Base-by-base conservation (phyloP, 2,329 filamentous ascomycete species). In the Diplodia scrobiculata region DNA sequence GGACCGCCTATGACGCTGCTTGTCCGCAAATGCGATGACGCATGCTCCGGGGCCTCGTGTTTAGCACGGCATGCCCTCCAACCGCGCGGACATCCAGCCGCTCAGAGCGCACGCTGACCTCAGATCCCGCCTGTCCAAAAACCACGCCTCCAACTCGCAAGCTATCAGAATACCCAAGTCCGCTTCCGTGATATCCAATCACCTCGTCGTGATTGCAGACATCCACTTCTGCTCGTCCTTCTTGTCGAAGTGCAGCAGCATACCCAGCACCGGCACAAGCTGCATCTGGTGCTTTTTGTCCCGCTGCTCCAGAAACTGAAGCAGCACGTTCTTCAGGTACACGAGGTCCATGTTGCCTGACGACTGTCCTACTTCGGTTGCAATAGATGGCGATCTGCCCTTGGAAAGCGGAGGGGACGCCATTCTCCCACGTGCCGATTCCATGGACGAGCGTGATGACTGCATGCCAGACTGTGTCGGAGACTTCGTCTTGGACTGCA, bases 211-310 rank as follows among this genome's bases (percentile, higher is more conserved):
- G 58, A 96, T 88, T 2, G 90, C 92, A 19, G 88, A 85, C 78
- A 89, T 86, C 91, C 92, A 96, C 78, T 91, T 94, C 78, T 95
- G 89, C 79, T 95, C 90, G 71, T 97, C 92, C 71, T 84, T 86
- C 71, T 84, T 87, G 78, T 92, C 89, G 79, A 94, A 92, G 75
- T 87, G 86, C 73, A 95, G 79, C 74, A 94, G 79, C 83, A 90
- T 89, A 34, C 88, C 89, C 72, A 95, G 76, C 38, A 93, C 90
- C 0, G 90, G 90, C 66, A 95, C 88, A 69, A 94, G 82, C 80
- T 92, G 89, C 69, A 87, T 84, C 72, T 91, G 86, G 71, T 91
- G 81, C 79, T 86, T 90, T 75, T 88, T 90, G 74, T 94, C 91
- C 79, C 87, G 91, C 70, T 91, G 88, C 80, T 93, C 89, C 69